phyloP scores from a whole-genome alignment of 441 rosid species.

The Euphorbia schlechtendalii region DNA sequence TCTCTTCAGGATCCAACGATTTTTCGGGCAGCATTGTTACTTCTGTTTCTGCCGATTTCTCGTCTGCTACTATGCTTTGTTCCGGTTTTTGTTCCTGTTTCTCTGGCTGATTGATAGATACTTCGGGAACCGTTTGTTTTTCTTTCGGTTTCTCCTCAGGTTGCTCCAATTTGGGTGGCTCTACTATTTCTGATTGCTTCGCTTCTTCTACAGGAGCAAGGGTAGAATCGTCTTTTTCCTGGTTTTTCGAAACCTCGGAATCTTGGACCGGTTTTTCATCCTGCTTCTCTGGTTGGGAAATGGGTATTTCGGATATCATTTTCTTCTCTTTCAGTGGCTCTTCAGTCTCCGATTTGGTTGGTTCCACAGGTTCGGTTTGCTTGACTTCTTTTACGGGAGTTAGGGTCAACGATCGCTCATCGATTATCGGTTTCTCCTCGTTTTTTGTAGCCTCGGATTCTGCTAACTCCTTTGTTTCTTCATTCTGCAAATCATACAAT shows the following conservation, averaged over 20 bases:
- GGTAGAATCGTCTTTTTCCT: conserved; percentile 5
- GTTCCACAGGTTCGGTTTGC: conserved; percentile 2
- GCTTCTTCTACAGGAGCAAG: neutral
- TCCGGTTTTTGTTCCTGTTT: conserved; percentile 7
- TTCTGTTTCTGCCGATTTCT: neutral
- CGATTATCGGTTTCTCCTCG: neutral
- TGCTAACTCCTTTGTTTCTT: conserved; percentile 18
- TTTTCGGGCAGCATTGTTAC: neutral
- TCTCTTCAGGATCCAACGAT: neutral
- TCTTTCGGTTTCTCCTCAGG: neutral
- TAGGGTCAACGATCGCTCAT: neutral
- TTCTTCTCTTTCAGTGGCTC: no score
- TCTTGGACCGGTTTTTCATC: neutral
- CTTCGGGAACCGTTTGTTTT: neutral
- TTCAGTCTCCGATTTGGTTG: neutral
- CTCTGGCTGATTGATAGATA: neutral
- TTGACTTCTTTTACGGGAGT: neutral
- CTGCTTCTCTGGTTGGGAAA: no score
- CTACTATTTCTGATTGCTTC: neutral
- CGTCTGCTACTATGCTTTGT: neutral
- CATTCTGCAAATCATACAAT: conserved; percentile 22
- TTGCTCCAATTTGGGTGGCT: conserved; percentile 8
- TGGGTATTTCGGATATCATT: no score
- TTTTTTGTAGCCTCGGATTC: conserved; percentile 9
- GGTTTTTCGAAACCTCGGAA: conserved; percentile 1